Evolutionary conservation across 768 basidiomycete genomes (phyloP), one percentile per base, ranked within the genome.

Genomic region (Polyporus arcularius): DNA sequence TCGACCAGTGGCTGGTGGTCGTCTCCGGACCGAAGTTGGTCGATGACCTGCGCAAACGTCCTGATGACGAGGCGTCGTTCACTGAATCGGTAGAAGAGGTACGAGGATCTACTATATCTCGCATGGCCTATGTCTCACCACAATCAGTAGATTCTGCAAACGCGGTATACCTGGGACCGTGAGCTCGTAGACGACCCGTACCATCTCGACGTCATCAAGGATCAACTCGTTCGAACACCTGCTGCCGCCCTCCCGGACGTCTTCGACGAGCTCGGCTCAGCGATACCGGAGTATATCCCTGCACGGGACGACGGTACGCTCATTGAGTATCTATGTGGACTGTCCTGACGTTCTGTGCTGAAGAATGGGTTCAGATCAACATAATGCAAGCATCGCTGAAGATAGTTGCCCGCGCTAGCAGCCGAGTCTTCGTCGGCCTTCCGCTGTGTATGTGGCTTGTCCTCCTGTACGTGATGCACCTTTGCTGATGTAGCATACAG

Each of bases 131-230:
- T 8, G 54, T 49, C 4, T 52, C 3, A 35, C 40, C n/a, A 15
- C 11, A 45, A 48, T 16, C 12, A 26, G 21, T 32, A 57, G 56
- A 56, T 64, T 14, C 40, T 79, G 9, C 75, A 78, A 61, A 57
- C 71, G n/a, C 69, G 77, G 21, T 75, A 75, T 46, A 79, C 77
- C 0, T 56, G 79, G 10, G 76, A 75, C 12, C 48, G 53, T 2
- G 58, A 63, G 10, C 41, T 65, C 4, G 9, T 30, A 32, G 35
- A 57, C 2, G 58, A 69, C 38, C 58, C 47, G 7, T 69, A 67
- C 42, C 71, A 71, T 43, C 46, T 65, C 2, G 58, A 58, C 4
- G 45, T 73, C 40, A 40, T 72, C 18, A 65, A 64, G 14, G 52
- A 67, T 10, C 60, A 68, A 18, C 66, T 73, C 45, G 71, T 70